Percentiles rank a stretch among this genome's conserved stretches.
phyloP scores from a whole-genome alignment of 2,329 filamentous ascomycete species.

The Fusarium verrucosum region DNA sequence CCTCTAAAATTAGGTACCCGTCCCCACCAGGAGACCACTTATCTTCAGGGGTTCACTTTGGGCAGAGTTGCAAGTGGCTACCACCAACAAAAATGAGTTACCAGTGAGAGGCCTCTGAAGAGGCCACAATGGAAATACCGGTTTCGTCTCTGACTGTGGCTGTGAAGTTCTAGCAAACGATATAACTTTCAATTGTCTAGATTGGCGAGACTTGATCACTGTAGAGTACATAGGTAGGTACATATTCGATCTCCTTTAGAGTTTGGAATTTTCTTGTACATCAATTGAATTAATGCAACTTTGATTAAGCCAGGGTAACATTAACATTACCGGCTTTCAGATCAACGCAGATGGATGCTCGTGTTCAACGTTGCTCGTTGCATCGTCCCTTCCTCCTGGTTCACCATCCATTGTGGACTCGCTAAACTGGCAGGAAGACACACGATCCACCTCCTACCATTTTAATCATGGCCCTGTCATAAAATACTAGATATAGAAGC shows the following conservation, averaged over 20 bases:
- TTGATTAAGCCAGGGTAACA: not conserved
- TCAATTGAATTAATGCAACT: not conserved
- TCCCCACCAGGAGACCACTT: constrained; percentile 21
- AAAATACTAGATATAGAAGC: not conserved
- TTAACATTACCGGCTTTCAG: not conserved
- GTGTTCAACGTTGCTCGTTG: constrained; percentile 14
- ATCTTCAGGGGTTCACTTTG: constrained; percentile 26
- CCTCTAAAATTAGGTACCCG: constrained; percentile 34
- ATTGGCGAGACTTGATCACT: constrained; percentile 18
- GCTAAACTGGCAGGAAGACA: constrained; percentile 16
- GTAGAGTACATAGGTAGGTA: too few relatives aligned
- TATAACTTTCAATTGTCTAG: constrained; percentile 33
- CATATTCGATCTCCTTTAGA: too few relatives aligned
- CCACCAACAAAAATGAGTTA: constrained; percentile 16
- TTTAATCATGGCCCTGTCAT: not conserved
- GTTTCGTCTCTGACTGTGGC: constrained; percentile 22
- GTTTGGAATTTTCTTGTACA: not conserved
- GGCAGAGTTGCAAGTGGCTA: constrained; percentile 15
- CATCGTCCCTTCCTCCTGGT: constrained; percentile 22
- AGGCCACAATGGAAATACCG: constrained; percentile 27
- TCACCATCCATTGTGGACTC: constrained; percentile 21
- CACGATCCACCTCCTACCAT: constrained; percentile 18
- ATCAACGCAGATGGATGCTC: not conserved
- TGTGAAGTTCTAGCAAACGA: constrained; percentile 12
- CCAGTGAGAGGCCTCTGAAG: constrained; percentile 36